These are phyloP conservation scores for Cyberlindnera xishuangbannaensis DNA, from an alignment of 805 yeast species.

Conservation along the genomic window DNA sequence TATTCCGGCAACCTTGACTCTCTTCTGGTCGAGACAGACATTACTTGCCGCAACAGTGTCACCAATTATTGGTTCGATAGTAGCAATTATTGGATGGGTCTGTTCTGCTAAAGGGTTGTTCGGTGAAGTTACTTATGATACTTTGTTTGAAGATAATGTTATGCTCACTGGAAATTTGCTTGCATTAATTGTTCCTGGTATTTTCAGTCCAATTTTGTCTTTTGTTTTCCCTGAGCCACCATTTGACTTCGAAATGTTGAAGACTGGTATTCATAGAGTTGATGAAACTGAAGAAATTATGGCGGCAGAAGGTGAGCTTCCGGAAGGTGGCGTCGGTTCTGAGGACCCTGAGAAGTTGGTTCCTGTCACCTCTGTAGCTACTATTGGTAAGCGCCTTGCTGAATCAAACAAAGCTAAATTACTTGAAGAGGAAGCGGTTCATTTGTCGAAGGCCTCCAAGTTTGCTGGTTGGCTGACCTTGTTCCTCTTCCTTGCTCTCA, in stretches of 20 bases:
- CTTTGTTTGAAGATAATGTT: constrained; percentile 77
- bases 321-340: constrained; percentile 2
- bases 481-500: constrained; percentile 53
- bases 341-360: constrained; percentile 21
- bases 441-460: constrained; percentile 52
- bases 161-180: constrained; percentile 89
- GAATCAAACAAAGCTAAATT: constrained; percentile 20
- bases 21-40: constrained; percentile 62
- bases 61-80: constrained; percentile 71
- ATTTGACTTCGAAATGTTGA: constrained; percentile 66
- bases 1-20: constrained; percentile 63
- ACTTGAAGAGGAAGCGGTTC: constrained; percentile 44
- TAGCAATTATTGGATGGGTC: constrained; percentile 70
- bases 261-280: constrained; percentile 49
- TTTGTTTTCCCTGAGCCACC: constrained; percentile 64
- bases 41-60: constrained; percentile 62
- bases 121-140: constrained; percentile 40
- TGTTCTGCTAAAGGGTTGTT: constrained; percentile 40
- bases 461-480: constrained; percentile 57
- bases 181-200: constrained; percentile 66
- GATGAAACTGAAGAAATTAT: constrained; percentile 65
- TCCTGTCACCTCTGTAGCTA: constrained; percentile 28
- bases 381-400: constrained; percentile 27
- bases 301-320: constrained; percentile 33
- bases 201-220: constrained; percentile 64